A percentile compares a stretch with the other conserved stretches of the same genome.
phyloP scores from a whole-genome alignment of 345 rosid species.

The Angophora floribunda region DNA sequence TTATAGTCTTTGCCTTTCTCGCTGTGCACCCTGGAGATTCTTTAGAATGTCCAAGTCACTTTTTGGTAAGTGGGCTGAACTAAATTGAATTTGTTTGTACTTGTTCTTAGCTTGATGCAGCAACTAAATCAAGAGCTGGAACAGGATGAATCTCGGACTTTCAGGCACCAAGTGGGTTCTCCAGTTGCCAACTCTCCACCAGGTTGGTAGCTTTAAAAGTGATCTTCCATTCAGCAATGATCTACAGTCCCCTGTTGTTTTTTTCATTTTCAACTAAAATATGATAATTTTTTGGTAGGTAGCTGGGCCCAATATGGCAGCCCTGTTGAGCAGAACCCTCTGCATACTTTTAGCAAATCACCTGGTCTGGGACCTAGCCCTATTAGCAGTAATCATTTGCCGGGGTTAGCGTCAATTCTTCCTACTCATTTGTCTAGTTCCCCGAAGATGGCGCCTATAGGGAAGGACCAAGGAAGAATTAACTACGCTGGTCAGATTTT shows the following conservation, averaged over 20 bases:
- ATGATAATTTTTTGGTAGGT: slow-evolving; percentile 31
- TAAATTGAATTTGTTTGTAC: not conserved
- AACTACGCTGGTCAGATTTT: slow-evolving; percentile 40
- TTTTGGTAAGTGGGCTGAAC: not conserved
- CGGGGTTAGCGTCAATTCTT: slow-evolving; percentile 88
- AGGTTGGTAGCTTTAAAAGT: slow-evolving; percentile 26
- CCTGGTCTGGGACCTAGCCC: slow-evolving; percentile 60
- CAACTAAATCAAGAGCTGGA: slow-evolving; percentile 77
- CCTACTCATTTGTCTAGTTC: slow-evolving; percentile 44
- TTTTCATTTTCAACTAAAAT: not conserved
- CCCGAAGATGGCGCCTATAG: slow-evolving; percentile 46
- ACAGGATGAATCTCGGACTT: slow-evolving; percentile 54
- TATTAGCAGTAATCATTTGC: slow-evolving; percentile 35
- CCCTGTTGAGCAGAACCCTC: slow-evolving; percentile 56
- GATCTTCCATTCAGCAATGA: not conserved
- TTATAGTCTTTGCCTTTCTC: not conserved
- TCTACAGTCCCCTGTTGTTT: not conserved
- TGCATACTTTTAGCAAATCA: slow-evolving; percentile 53
- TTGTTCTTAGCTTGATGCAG: slow-evolving; percentile 52
- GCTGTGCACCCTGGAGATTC: not conserved
- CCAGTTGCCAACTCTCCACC: slow-evolving; percentile 84
- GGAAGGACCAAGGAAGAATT: slow-evolving; percentile 61
- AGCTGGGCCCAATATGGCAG: slow-evolving; percentile 67
- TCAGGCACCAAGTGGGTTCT: slow-evolving; percentile 62
- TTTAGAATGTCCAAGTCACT: not conserved